These are phyloP conservation scores for Pythium phragmiticola DNA, from an alignment of 352 stramenopile genomes.

Conservation along the genomic window DNA sequence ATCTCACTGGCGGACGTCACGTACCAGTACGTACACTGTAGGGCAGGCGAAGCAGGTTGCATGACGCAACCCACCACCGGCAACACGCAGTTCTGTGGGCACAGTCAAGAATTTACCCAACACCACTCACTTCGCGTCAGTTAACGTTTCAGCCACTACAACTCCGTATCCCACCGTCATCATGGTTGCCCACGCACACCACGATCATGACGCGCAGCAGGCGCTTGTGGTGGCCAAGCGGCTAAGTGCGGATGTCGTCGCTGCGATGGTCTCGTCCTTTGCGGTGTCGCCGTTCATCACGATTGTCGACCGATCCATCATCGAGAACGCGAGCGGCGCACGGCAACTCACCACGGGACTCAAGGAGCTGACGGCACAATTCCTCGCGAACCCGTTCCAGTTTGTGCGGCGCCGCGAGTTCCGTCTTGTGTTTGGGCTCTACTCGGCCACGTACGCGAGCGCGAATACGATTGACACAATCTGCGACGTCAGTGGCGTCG, in stretches of 20 bases:
- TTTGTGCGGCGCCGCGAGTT: slow-evolving; percentile 89
- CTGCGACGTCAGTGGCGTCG: slow-evolving; percentile 68
- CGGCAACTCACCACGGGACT: slow-evolving; percentile 60
- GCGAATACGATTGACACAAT: slow-evolving; percentile 86
- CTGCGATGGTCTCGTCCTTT: slow-evolving; percentile 64
- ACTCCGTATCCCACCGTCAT: neutral
- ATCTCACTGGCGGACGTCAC: slow-evolving; percentile 10
- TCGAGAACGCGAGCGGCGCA: slow-evolving; percentile 84
- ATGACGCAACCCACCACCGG: slow-evolving; percentile 4
- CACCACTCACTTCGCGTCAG: neutral
- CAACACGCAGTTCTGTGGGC: slow-evolving; percentile 7
- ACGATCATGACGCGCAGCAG: slow-evolving; percentile 10
- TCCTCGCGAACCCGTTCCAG: slow-evolving; percentile 64
- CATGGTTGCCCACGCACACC: slow-evolving; percentile 25
- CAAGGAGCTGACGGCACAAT: slow-evolving; percentile 57
- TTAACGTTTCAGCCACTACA: slow-evolving; percentile 1
- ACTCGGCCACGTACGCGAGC: slow-evolving; percentile 87
- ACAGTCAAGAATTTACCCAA: slow-evolving; percentile 3
- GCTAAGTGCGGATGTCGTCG: slow-evolving; percentile 56
- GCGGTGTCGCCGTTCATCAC: slow-evolving; percentile 87
- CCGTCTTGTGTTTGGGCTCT: slow-evolving; percentile 88
- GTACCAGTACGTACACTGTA: neutral
- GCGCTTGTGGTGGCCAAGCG: slow-evolving; percentile 42
- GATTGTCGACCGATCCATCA: slow-evolving; percentile 88
- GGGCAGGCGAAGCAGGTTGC: slow-evolving; percentile 3